A percentile compares a stretch with the other conserved stretches of the same genome.
Evolutionary conservation across 768 basidiomycete genomes (phyloP).

Genomic region (Tricholoma hemisulphureum): DNA sequence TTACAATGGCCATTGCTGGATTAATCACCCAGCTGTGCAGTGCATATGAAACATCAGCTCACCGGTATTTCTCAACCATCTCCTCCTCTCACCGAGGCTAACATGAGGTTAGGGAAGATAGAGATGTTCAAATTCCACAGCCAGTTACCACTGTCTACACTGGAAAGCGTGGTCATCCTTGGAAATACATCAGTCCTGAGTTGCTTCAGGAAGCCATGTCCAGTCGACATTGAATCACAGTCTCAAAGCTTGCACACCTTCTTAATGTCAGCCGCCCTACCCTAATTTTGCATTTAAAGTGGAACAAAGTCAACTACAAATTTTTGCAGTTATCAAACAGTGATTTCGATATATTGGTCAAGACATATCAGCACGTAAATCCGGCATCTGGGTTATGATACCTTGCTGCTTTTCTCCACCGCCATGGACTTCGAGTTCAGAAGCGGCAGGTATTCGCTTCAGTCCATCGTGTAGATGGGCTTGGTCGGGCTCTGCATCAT

Average conservation of each 20-base stretch:
- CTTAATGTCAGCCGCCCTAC: background rate
- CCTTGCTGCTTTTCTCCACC: conserved; percentile 24
- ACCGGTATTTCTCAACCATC: background rate
- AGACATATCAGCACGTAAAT: conserved; percentile 13
- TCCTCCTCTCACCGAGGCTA: background rate
- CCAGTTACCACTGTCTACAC: background rate
- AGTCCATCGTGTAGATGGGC: no score
- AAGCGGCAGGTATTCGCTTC: conserved; percentile 16
- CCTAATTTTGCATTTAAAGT: background rate
- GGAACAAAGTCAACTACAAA: no score
- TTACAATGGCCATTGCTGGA: background rate
- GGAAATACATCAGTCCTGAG: background rate
- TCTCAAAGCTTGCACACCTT: no score
- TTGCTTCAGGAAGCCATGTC: background rate
- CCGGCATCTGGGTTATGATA: conserved; percentile 28
- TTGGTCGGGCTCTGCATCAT: no score
- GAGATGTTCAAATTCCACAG: background rate
- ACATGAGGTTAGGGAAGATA: background rate
- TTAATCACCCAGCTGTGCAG: background rate
- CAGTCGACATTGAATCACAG: background rate
- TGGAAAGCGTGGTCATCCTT: background rate
- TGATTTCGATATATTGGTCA: background rate
- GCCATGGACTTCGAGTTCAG: conserved; percentile 26
- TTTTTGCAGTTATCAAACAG: conserved; percentile 1
- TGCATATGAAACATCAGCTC: background rate